Conservation (phyloP, 2,329 filamentous ascomycete species). For the Dactylonectria estremocensis region DNA sequence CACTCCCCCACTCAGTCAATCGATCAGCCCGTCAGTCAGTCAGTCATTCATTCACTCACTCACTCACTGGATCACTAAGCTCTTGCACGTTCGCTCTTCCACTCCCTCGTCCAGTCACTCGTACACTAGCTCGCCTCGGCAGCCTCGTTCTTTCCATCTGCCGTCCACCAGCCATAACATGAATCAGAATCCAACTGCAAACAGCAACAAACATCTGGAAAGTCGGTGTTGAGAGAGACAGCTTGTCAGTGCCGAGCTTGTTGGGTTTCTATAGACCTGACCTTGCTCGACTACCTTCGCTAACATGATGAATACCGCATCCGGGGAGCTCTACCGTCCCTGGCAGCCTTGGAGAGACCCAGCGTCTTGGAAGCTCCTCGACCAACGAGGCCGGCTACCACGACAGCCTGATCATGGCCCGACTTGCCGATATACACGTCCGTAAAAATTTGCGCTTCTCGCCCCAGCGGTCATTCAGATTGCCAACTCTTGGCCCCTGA, state of each 20-base stretch:
- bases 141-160: slow-evolving; percentile 3
- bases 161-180: not conserved
- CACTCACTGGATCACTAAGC: not conserved
- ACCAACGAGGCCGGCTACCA: slow-evolving; percentile 36
- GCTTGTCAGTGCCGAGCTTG: slow-evolving; percentile 45
- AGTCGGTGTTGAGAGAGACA: slow-evolving; percentile 26
- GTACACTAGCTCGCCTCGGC: not conserved
- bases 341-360: slow-evolving; percentile 36
- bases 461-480: slow-evolving; percentile 28
- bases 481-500: slow-evolving; percentile 36
- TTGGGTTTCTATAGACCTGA: slow-evolving; percentile 45
- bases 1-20: not conserved
- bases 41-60: not conserved
- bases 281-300: slow-evolving; percentile 37
- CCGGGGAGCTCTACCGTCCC: slow-evolving; percentile 35
- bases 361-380: slow-evolving; percentile 28
- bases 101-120: not conserved
- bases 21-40: not conserved
- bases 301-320: slow-evolving; percentile 37
- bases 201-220: not conserved
- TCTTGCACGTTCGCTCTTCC: not conserved
- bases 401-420: slow-evolving; percentile 32
- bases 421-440: slow-evolving; percentile 38
- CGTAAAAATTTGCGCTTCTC: slow-evolving; percentile 33
- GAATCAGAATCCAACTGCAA: slow-evolving; percentile 4